Evolutionary conservation across 1,139 yeast species (phyloP), one percentile per base, ranked within the genome.

Genomic region (Suhomyces panamericanus): DNA sequence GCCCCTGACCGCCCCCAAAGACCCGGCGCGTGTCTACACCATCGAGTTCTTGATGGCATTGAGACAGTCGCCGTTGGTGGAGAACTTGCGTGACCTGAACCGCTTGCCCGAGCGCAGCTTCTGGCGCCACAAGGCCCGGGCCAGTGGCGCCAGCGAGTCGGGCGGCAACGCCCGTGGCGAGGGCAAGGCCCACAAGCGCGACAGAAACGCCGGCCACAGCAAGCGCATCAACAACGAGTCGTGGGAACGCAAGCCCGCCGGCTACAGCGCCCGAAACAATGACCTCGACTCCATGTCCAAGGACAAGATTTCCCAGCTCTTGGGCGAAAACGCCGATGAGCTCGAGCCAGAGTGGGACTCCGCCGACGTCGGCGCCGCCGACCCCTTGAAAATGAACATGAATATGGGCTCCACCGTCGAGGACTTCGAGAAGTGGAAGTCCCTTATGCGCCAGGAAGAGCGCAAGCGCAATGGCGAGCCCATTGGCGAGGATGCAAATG

Each of bases 371-470:
- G 48, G 41, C n/a, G 35, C 32, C 14, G 35, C 38, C 12, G 45
- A 46, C 8, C 38, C 48, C 4, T 31, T 45, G 27, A 70, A 45
- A 63, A 75, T 63, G 38, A 70, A 44, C 64, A 75, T 63, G 38
- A 68, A 67, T 44, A 74, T 77, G 69, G 83, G 83, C 14, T 81
- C 77, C 49, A 76, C 87, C 2, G 84, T 81, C 16, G 82, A 81
- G 43, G 93, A 85, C 55, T 85, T 85, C 57, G 90, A 84, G 59
- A 72, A 74, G 52, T 83, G 90, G 88, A 84, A 82, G 62, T 70
- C 76, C 40, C 74, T 74, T 56, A 79, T 81, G 83, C 77, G 76
- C 52, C 69, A 69, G 42, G 78, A 81, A 57, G 85, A 82, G 42
- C 73, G 75, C 38, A 74, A 69, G 48, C 75, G 74, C 53, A 73